These are phyloP conservation scores for Penicillium frequentans DNA, from an alignment of 2,329 filamentous ascomycete genomes.

Conservation along the genomic window DNA sequence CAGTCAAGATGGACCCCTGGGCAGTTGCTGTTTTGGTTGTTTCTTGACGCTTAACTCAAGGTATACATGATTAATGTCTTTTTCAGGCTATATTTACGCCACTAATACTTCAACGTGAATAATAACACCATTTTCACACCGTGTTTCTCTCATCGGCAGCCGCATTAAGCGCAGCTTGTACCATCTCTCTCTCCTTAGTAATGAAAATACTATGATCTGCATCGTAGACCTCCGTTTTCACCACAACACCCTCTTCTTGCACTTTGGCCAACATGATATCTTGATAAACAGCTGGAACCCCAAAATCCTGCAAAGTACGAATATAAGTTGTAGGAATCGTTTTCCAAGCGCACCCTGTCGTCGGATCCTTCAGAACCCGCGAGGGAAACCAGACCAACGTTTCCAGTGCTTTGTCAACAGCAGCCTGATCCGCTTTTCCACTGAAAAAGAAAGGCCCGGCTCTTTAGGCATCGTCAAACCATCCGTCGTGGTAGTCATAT, in stretches of 20 bases:
- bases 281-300: slow-evolving; percentile 11
- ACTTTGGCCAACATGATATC: slow-evolving; percentile 15
- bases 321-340: slow-evolving; percentile 16
- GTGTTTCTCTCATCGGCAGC: slow-evolving; percentile 13
- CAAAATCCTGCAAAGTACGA: slow-evolving; percentile 10
- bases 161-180: slow-evolving; percentile 8
- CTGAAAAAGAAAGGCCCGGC: slow-evolving; percentile 5
- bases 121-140: neutral
- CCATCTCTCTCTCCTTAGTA: slow-evolving; percentile 12
- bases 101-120: neutral
- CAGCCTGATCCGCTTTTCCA: slow-evolving; percentile 1
- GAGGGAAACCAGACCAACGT: slow-evolving; percentile 3
- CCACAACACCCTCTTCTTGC: neutral
- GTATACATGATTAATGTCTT: neutral
- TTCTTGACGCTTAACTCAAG: neutral
- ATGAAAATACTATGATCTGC: slow-evolving; percentile 18
- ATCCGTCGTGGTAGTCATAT: neutral
- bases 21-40: slow-evolving; percentile 25
- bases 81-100: neutral
- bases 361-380: neutral
- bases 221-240: slow-evolving; percentile 13
- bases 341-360: slow-evolving; percentile 10
- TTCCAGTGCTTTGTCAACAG: slow-evolving; percentile 1
- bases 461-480: neutral
- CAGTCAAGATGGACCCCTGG: slow-evolving; percentile 25